Base-by-base conservation (phyloP, 2,329 filamentous ascomycete genomes). In the Aspergillus persii region DNA sequence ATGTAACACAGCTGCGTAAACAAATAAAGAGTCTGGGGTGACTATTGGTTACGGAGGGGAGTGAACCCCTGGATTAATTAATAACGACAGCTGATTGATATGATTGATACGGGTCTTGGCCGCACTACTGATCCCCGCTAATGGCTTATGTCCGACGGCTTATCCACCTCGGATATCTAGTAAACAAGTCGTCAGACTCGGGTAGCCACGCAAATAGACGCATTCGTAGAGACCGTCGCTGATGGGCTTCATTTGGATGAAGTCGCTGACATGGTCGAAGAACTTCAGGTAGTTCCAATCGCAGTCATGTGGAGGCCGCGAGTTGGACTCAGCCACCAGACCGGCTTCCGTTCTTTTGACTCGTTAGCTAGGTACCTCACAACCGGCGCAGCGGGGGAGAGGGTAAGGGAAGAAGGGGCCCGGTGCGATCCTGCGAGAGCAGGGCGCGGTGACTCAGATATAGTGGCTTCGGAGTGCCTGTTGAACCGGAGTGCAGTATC, bases 401-500 rank as follows among this genome's bases (percentile, higher is more conserved):
- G 29, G 44, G 18, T 36, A 68, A 78, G 0, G 77, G 77, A 1
- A 80, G 68, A 0, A 77, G 68, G 0, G 73, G 73, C 0, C 70
- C 69, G 29, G 66, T 60, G 23, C 74, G 55, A 2, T 74, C 72
- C 50, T 72, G 74, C 3, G 64, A 72, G 62, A 78, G 68, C 29
- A 80, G 54, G 4, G 71, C 72, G 36, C 70, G 67, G 54, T 81
- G 77, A 2, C 76, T 78, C 33, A 80, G 71, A 8, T 74, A 68
- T 2, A 81, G 66, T 3, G 79, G 78, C 59, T 81, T 81, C 0
- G 79, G 80, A 4, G 75, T 71, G 0, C 79, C 79, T 0, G 79
- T 81, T 1, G 79, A 80, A 0, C 80, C 80, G 0, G 79, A 82
- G 61, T 82, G 80, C 48, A 77, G 71, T 33, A 81, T 80, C 31